A percentile compares a stretch with the other conserved stretches of the same genome.
Evolutionary conservation across 2,329 filamentous ascomycete species (phyloP).

Genomic region (Fulvia fulva): DNA sequence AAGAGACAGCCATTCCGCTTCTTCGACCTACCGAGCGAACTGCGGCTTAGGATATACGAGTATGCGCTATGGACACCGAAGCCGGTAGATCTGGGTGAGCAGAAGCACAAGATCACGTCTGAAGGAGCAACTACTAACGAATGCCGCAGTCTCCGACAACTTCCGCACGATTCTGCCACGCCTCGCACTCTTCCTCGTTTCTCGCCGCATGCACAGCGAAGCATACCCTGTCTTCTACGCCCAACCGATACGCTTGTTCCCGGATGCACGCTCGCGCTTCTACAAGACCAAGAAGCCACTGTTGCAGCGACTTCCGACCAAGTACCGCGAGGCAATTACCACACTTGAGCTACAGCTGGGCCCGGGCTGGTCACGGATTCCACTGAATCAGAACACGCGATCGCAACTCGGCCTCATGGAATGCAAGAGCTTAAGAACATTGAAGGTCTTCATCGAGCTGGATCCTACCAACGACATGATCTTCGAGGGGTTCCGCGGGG

Average conservation of each 20-base stretch:
- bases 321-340: constrained; percentile 58
- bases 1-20: constrained; percentile 55
- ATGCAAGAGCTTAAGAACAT: constrained; percentile 54
- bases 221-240: constrained; percentile 64
- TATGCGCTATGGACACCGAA: constrained; percentile 56
- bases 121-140: background rate
- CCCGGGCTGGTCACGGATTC: constrained; percentile 68
- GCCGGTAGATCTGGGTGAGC: constrained; percentile 56
- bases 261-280: constrained; percentile 59
- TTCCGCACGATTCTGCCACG: constrained; percentile 56
- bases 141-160: constrained; percentile 53
- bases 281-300: constrained; percentile 72
- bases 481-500: constrained; percentile 62
- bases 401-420: constrained; percentile 60
- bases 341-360: constrained; percentile 68
- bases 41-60: constrained; percentile 66
- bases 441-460: constrained; percentile 67
- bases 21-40: constrained; percentile 63
- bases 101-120: background rate
- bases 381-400: constrained; percentile 66
- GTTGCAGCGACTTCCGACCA: constrained; percentile 60
- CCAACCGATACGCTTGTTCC: constrained; percentile 63
- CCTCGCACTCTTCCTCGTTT: constrained; percentile 59
- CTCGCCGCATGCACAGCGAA: constrained; percentile 59
- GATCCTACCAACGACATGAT: constrained; percentile 59